Evolutionary conservation across 495 filamentous ascomycete species (phyloP), one percentile per base, ranked within the genome.

Genomic region (Hypoxylon subgilvum): DNA sequence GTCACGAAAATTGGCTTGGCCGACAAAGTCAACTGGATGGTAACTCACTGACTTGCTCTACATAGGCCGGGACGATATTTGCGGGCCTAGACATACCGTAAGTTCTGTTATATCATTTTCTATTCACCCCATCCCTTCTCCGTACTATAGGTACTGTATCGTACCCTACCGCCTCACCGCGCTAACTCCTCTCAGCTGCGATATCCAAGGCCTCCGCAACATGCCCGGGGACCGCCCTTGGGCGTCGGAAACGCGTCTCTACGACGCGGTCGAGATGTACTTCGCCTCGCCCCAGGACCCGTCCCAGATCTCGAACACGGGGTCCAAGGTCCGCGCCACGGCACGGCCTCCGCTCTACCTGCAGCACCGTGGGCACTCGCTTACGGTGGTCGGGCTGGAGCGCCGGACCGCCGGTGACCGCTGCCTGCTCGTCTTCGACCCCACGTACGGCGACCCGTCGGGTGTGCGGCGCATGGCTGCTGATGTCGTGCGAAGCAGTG

Each of bases 311-410:
- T 13, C 31, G 12, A 35, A 6, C 14, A 16, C 3, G 52, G 49
- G 12, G 67, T 73, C 4, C 12, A 90, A 84, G 65, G 79, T 96
- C 17, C 75, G 83, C 32, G 72, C 72, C 36, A 97, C 94, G 6
- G 71, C 77, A 17, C 71, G 90, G 2, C 85, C 94, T 16, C 92
- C 94, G 1, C 84, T 97, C 38, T 97, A 97, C 69, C 88, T 97
- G 60, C 94, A 98, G 70, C 89, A 95, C 61, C 81, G 82, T 46
- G 86, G 92, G 4, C 94, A 98, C 66, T 96, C 92, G 3, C 79
- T 96, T 75, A 97, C 92, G 1, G 92, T 97, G 34, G 78, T 98
- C 46, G 94, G 94, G 0, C 80, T 96, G 30, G 92, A 97, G 66
- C 78, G 80, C 19, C 80, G 79, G 6, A 76, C 69, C 25, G 80